Evolutionary conservation across 306 rosid genomes (phyloP), one percentile per base, ranked within the genome.

Genomic region (Dicorynia guianensis): DNA sequence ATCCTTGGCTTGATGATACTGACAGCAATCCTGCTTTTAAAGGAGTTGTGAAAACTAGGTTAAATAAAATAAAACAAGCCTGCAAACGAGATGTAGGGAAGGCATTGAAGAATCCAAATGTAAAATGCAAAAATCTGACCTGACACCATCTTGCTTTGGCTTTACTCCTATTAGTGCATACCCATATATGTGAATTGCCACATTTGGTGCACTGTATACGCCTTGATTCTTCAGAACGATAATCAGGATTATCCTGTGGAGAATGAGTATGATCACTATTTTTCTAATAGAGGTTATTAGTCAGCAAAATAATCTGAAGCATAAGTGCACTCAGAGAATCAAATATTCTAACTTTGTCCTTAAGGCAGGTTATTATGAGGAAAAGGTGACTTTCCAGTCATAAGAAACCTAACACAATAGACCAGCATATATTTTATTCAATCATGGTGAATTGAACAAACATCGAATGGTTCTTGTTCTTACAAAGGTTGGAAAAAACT

Each of bases 121-220:
- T 46, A 35, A 25, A n/a, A 30, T 25, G 62, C 66, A 59, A 38
- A 77, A 80, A 59, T 46, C 89, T 63, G 56, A 95, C 99, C 99
- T 96, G 97, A 74, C 98, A 96, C 98, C 99, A 96, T 87, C 99
- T 96, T 58, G 99, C 98, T 80, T 92, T 96, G 35, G 93, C 81
- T 79, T 96, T 96, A 52, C 83, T 86, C 87, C 99, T 85, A 80
- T 85, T 92, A n/a, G 98, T 93, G 87, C 99, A 96, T 30, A 96
- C 93, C 99, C 99, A 96, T 80, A 96, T 84, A 72, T 96, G 99
- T 11, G 98, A 96, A 84, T 90, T 89, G 66, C 99, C 87, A 73
- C 99, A 96, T 80, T 96, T 96, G 3, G 98, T 89, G 85, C 99
- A 96, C 81, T 93, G 97, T 77, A 96, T 96, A 15, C 94, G 93